Evolutionary conservation across 2,329 filamentous ascomycete genomes (phyloP).

Genomic region (Botryotinia globosa): DNA sequence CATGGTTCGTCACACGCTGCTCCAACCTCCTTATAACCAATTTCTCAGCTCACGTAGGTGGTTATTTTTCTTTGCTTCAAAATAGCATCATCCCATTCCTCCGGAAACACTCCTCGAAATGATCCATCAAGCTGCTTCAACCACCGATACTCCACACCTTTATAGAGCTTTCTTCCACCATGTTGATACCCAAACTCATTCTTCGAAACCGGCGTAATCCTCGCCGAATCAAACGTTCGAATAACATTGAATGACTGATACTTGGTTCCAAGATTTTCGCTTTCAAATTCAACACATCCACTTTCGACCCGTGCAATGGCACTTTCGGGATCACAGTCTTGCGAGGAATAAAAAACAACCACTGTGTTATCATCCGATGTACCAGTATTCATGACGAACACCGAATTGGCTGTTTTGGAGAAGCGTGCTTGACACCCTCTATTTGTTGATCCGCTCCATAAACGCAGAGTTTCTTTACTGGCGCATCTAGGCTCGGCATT

Average conservation of each 20-base stretch:
- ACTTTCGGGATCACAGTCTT: slow-evolving; percentile 6
- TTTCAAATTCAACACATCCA: neutral
- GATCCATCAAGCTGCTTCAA: neutral
- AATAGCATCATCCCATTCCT: slow-evolving; percentile 15
- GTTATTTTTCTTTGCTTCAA: neutral
- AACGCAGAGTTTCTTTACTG: neutral
- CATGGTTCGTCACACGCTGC: neutral
- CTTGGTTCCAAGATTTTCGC: neutral
- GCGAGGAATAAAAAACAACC: slow-evolving; percentile 8
- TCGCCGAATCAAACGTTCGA: neutral
- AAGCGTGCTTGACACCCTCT: slow-evolving; percentile 2
- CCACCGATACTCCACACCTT: slow-evolving; percentile 11
- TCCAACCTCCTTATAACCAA: neutral
- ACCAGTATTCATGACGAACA: slow-evolving; percentile 1
- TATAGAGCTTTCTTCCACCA: slow-evolving; percentile 4
- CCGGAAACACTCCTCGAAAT: neutral
- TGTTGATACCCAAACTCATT: slow-evolving; percentile 4
- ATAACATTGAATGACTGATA: slow-evolving; percentile 14
- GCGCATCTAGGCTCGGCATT: neutral
- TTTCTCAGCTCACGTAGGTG: neutral
- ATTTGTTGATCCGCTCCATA: neutral
- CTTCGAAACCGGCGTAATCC: slow-evolving; percentile 14
- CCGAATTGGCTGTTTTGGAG: neutral
- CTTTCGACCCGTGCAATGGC: slow-evolving; percentile 13
- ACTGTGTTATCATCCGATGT: slow-evolving; percentile 8